These are phyloP conservation scores for Acanthamoeba healyi DNA, from an alignment of 208 protist genomes.

Conservation along the genomic window DNA sequence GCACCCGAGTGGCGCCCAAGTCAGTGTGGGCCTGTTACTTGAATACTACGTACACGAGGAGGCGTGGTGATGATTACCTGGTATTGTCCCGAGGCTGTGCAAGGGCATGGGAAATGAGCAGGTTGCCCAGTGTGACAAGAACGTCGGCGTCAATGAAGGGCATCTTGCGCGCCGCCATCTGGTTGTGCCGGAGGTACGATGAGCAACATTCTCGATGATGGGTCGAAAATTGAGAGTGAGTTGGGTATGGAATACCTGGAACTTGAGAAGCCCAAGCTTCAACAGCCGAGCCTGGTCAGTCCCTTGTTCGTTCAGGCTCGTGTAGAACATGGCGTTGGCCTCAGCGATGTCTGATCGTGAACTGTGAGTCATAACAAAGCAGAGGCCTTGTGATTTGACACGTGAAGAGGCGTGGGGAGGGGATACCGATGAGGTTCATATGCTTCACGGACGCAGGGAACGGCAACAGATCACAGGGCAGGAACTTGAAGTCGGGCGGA, in stretches of 20 bases:
- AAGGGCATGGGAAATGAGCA: not conserved
- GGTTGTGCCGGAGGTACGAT: not conserved
- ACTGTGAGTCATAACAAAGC: not conserved
- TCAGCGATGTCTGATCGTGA: conserved; percentile 42
- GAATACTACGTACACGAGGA: too few relatives aligned
- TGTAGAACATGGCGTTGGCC: conserved; percentile 59
- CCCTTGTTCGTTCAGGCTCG: not conserved
- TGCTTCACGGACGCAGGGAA: conserved; percentile 49
- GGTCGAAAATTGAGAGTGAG: not conserved
- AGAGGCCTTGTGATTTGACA: not conserved
- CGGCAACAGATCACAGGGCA: conserved; percentile 13
- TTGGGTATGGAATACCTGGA: not conserved
- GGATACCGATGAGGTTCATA: conserved; percentile 44
- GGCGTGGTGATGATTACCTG: too few relatives aligned
- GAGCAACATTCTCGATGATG: not conserved
- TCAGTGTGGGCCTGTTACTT: too few relatives aligned
- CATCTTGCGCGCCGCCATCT: conserved; percentile 61
- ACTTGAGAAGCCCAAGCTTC: not conserved
- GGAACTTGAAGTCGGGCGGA: conserved; percentile 59
- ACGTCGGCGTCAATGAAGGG: conserved; percentile 27
- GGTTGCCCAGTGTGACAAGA: not conserved
- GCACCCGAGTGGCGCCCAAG: too few relatives aligned
- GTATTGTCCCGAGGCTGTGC: not conserved
- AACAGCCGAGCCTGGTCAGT: conserved; percentile 21
- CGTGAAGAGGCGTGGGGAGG: not conserved